Evolutionary conservation across 768 basidiomycete species (phyloP), one percentile per base, ranked within the genome.

Genomic region (Lactifluus hygrophoroides): DNA sequence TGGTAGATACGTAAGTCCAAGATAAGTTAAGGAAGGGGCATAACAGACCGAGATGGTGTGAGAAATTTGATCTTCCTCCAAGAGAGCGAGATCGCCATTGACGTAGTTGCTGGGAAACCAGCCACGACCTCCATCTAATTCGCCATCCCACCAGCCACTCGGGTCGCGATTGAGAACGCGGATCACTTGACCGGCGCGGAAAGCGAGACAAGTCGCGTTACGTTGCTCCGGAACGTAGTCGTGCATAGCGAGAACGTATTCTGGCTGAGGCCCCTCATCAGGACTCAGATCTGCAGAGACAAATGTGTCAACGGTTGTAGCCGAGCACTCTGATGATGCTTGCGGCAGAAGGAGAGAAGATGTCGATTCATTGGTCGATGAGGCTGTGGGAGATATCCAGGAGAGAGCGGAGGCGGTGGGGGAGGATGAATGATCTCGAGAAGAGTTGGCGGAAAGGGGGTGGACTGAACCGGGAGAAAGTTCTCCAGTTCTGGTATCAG

Each of bases 41-140:
- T 34, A 19, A 66, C 84, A 76, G 63, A 77, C 76, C 57, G 72
- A 71, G 10, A 58, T 44, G 72, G 68, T 57, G 67, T 69, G 61
- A 52, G 79, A 71, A 21, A 80, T 73, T 57, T 84, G 79, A 66
- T 86, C 84, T 61, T 80, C 81, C 5, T 77, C 78, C 58, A 85
- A 67, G 38, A 81, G 76, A 51, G 77, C 77, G 51, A 80, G 74
- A 63, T 86, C 84, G 16, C 80, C 74, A 64, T 84, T 86, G 63
- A 91, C 89, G 73, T 96, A 98, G 72, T 98, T 99, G 67, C 91
- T 94, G 19, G 96, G 96, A 72, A 98, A 98, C 96, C 96, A 99
- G 13, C 96, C 96, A 66, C 94, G 76, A 60, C 85, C 74, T 2
- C 85, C 88, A 35, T 92, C 88, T 17, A 95, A 70, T 72, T 98